These are phyloP conservation scores for Citrus cavaleriei DNA, from an alignment of 345 rosid species.

Conservation along the genomic window DNA sequence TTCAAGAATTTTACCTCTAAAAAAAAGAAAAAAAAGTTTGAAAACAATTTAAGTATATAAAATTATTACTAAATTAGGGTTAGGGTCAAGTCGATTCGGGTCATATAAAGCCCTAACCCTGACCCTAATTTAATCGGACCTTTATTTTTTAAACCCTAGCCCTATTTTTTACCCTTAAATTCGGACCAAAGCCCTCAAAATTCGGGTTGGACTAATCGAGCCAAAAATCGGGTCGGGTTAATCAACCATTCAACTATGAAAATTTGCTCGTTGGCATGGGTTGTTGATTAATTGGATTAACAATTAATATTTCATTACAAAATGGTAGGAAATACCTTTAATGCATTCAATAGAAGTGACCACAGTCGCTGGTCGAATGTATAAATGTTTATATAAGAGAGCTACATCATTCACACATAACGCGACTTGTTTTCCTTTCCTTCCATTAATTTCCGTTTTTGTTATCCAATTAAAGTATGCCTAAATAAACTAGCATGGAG, in stretches of 20 bases:
- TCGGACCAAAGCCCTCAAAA: too few species aligned
- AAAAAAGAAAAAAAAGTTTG: too few species aligned
- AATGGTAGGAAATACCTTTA: slow-evolving; percentile 5
- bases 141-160: too few species aligned
- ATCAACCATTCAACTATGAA: too few species aligned
- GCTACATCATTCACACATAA: not conserved
- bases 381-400: not conserved
- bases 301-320: not conserved
- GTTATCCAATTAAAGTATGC: not conserved
- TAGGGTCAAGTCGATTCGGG: too few species aligned
- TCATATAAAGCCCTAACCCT: too few species aligned
- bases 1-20: too few species aligned
- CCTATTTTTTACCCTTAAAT: too few species aligned
- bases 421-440: not conserved
- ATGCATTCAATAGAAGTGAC: slow-evolving; percentile 17
- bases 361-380: slow-evolving; percentile 11
- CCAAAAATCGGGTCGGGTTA: too few species aligned
- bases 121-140: too few species aligned
- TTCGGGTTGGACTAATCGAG: rapidly evolving
- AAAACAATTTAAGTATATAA: too few species aligned
- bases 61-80: too few species aligned
- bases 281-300: not conserved
- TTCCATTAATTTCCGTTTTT: not conserved
- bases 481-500: not conserved
- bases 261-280: not conserved